Base-by-base conservation (phyloP, 2,329 filamentous ascomycete species). In the Alternaria triticimaculans region DNA sequence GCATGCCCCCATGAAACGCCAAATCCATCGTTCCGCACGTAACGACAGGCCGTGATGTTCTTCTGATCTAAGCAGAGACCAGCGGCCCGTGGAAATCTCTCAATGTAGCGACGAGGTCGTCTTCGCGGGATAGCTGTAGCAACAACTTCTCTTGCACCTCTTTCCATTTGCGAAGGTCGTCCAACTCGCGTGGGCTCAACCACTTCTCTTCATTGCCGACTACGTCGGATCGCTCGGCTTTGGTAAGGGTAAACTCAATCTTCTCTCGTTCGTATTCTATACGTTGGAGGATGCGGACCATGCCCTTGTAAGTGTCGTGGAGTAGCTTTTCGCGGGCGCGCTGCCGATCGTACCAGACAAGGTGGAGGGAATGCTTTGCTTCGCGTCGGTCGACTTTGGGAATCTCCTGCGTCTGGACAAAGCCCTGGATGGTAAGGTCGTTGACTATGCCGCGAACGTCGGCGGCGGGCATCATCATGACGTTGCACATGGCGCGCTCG, bases 361-460 rank as follows among this genome's bases (percentile, higher is more conserved):
- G 88, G 78, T 94, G 98, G 23, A 97, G 87, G 0, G 94, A 97
- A 56, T 93, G 89, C 66, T 90, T 92, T 1, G 94, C 92, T 72
- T 92, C 88, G 33, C 94, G 90, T 65, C 90, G 90, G 68, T 91
- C 91, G 74, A 98, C 95, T 69, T 92, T 92, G 1, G 96, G 96
- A 1, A 99, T 91, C 82, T 99, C 96, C 79, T 99, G 96, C 6
- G 97, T 88, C 70, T 98, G 93, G 12, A 97, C 89, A 64, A 96
- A 90, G 2, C 96, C 95, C 18, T 89, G 89, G 78, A 93, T 90
- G 71, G 97, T 92, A 86, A 99, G 92, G 65, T 90, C 89, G 14
- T 92, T 90, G 80, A 98, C 90, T 66, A 94, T 91, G 62, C 90
- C 89, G 50, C 96, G 92, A 23, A 98, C 88, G 57, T 97, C 93